These are phyloP conservation scores for Byssothecium circinans DNA, from an alignment of 2,329 filamentous ascomycete species.

Conservation along the genomic window DNA sequence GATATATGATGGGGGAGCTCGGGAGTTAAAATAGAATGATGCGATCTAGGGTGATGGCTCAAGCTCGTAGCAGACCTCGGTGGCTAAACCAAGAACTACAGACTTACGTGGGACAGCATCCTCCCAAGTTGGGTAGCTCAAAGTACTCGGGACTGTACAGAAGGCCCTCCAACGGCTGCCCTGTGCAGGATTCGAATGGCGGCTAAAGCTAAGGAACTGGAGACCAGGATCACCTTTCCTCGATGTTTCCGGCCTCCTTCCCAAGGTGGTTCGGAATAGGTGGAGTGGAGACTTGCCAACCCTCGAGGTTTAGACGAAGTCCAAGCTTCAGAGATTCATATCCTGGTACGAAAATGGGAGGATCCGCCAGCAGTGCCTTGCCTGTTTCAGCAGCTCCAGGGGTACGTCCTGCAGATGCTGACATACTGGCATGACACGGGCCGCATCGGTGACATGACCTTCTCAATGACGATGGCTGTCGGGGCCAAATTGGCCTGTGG, in stretches of 20 bases:
- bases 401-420: constrained; percentile 31
- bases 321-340: constrained; percentile 19
- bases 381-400: constrained; percentile 35
- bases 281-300: constrained; percentile 16
- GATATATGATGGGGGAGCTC: constrained; percentile 3
- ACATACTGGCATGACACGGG: constrained; percentile 23
- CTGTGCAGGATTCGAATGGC: constrained; percentile 27
- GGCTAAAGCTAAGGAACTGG: constrained; percentile 20
- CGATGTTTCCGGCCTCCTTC: constrained; percentile 21
- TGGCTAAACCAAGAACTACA: constrained; percentile 23
- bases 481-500: constrained; percentile 21
- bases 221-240: constrained; percentile 19
- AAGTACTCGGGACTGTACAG: constrained; percentile 19
- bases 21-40: constrained; percentile 17
- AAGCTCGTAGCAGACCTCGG: constrained; percentile 15
- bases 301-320: constrained; percentile 12
- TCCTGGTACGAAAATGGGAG: constrained; percentile 15
- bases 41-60: constrained; percentile 13
- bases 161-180: constrained; percentile 27
- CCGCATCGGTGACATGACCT: constrained; percentile 16
- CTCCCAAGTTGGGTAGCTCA: constrained; percentile 8
- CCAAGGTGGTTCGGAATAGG: constrained; percentile 19
- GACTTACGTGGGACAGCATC: constrained; percentile 29
- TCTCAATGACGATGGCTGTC: constrained; percentile 18
- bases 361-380: constrained; percentile 29